Conservation (phyloP, 2,329 filamentous ascomycete species). For the Penicillium capsulatum region DNA sequence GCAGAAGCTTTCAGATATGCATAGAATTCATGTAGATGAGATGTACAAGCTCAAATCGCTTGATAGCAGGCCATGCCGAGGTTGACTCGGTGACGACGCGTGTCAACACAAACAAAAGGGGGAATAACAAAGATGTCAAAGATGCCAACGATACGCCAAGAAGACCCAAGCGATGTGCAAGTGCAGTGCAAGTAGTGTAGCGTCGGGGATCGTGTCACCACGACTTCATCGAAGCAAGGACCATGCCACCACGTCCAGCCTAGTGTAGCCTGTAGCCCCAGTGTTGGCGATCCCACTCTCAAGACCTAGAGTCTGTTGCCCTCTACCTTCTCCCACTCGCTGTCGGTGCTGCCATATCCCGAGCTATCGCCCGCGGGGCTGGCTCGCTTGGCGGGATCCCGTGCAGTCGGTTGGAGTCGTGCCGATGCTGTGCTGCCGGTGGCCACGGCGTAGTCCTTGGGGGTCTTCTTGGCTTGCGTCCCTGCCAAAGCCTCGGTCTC, state of each 20-base stretch:
- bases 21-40: conserved; percentile 1
- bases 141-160: not conserved
- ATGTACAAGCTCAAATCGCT: not conserved
- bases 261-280: too few relatives aligned
- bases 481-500: conserved; percentile 37
- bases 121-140: conserved; percentile 1
- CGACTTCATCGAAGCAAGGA: too few relatives aligned
- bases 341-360: conserved; percentile 74
- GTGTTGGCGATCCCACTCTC: too few relatives aligned
- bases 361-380: conserved; percentile 47
- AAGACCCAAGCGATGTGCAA: not conserved
- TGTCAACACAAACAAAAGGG: not conserved
- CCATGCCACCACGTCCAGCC: too few relatives aligned
- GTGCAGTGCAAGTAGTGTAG: too few relatives aligned
- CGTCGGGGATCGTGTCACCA: not conserved
- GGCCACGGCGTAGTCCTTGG: conserved; percentile 11
- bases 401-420: conserved; percentile 49
- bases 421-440: conserved; percentile 20
- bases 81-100: not conserved
- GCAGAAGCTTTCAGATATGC: not conserved
- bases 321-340: conserved; percentile 95
- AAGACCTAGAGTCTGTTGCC: conserved; percentile 12
- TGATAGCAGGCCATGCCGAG: not conserved
- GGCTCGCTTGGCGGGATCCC: conserved; percentile 44
- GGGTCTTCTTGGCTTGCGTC: conserved; percentile 12